Conservation (phyloP, 441 rosid genomes). For the Erodium chrysanthum region DNA sequence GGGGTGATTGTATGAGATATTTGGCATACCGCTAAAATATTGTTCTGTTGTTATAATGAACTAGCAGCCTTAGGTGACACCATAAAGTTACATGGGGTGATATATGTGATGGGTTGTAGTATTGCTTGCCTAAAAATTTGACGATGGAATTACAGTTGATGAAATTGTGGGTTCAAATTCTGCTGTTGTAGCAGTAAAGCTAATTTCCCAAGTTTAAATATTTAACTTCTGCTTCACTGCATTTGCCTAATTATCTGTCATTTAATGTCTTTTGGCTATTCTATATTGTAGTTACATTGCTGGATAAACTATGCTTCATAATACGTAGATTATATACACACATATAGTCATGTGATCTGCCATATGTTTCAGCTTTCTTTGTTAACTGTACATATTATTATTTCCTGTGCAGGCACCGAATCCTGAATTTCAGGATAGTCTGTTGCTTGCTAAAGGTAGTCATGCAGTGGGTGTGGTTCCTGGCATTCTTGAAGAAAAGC, state of each 20-base stretch:
- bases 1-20: constrained; percentile 2
- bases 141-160: not conserved
- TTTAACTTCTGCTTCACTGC: not conserved
- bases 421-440: constrained; percentile 38
- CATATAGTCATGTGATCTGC: not conserved
- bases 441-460: constrained; percentile 34
- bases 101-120: not conserved
- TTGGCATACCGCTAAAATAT: not conserved
- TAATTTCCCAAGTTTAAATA: not conserved
- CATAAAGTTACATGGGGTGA: not conserved
- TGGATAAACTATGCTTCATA: not conserved
- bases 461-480: constrained; percentile 29
- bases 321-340: not conserved
- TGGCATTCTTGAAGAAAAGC: constrained; percentile 33
- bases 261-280: not conserved
- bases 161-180: not conserved
- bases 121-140: not conserved
- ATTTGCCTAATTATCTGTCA: constrained; percentile 5
- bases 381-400: constrained; percentile 8
- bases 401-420: constrained; percentile 39
- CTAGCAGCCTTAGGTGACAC: not conserved
- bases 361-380: constrained; percentile 3
- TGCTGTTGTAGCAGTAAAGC: constrained; percentile 1
- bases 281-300: not conserved
- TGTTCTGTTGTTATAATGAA: not conserved